Base-by-base conservation (phyloP, 2,329 filamentous ascomycete genomes). In the Ophiocordyceps camponoti-leonardi region DNA sequence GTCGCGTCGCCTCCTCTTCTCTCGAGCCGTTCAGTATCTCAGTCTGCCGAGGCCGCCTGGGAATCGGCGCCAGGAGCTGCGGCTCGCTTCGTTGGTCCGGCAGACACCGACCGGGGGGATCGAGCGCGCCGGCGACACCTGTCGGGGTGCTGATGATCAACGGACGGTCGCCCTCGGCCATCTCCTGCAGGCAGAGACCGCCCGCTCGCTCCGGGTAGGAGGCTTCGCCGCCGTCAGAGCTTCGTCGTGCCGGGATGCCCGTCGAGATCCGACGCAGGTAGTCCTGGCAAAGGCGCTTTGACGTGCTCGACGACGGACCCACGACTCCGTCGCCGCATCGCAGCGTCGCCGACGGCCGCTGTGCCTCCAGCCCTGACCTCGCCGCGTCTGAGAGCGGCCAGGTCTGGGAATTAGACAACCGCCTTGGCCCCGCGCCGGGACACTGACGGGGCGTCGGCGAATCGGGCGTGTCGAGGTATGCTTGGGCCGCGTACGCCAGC, bases 111-210 rank as follows among this genome's bases (percentile, higher is more conserved):
- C 53, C 54, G 2, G 69, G 67, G 2, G 60, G 53, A 47, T 77
- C 73, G 49, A 68, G 74, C 1, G 68, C 71, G 3, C 74, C 74
- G 0, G 66, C 61, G 10, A 77, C 65, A 16, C 75, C 75, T 11
- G 61, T 67, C 1, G 74, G 74, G 4, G 75, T 78, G 56, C 74
- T 78, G 56, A 79, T 77, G 45, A 78, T 78, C 23, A 78, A 62
- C 4, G 75, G 73, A 45, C 70, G 68, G 35, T 77, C 72, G 23
- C 70, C 53, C 18, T 57, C 53, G 2, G 50, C 44, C 13, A 48
- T 49, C n/a, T n/a, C n/a, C 61, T 45, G 49, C 3, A 44, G 44
- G 13, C 31, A 20, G 26, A n/a, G 26, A 39, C 26, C 26, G 33
- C 4, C 33, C 33, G 16, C 16, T 37, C 33, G 16, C 33, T 18